Base-by-base conservation (phyloP, 1,284 basidiomycete genomes). In the Sporisorium exsertum region DNA sequence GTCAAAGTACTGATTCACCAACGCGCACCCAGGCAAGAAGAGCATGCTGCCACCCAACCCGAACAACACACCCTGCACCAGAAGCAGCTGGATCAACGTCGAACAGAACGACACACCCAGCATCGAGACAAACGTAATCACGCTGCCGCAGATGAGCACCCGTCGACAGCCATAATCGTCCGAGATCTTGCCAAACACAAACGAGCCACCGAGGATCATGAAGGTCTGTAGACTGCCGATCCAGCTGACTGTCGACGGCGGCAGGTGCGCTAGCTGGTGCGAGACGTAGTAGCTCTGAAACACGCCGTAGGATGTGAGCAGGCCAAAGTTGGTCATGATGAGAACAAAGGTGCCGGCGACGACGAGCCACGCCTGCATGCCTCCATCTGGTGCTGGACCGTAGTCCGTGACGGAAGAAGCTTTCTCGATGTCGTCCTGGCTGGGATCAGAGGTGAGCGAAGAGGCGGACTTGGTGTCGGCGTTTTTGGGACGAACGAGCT, bases 321-420 rank as follows among this genome's bases (percentile, higher is more conserved):
- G 70, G 37, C 74, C 74, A 26, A 77, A 77, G 52, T 77, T 77
- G 64, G 69, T 77, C 74, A 77, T 72, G 65, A 77, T 72, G 32
- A 72, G 63, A 5, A 72, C 3, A 26, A 77, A 77, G 12, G 74
- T 77, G 42, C 69, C 70, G 12, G 60, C 58, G 27, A 77, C 70
- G 3, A 77, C 74, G 42, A 77, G 64, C 69, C 74, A 77, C 1
- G 74, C 74, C 58, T 62, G 58, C 3, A 77, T 51, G 2, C 74
- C 74, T 3, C 74, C 74, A 27, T 77, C 74, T 0, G 74, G 74
- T 24, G 73, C 67, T 33, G 71, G 65, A 0, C 55, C 58, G 5
- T 45, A 32, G 8, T 35, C 27, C 1, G 26, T 9, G 0, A 46
- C 3, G 5, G 53, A 15, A 12, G 20, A 4, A 2, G 55, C 55